These are phyloP conservation scores for Pyrus communis DNA, from an alignment of 306 rosid genomes.

Conservation along the genomic window DNA sequence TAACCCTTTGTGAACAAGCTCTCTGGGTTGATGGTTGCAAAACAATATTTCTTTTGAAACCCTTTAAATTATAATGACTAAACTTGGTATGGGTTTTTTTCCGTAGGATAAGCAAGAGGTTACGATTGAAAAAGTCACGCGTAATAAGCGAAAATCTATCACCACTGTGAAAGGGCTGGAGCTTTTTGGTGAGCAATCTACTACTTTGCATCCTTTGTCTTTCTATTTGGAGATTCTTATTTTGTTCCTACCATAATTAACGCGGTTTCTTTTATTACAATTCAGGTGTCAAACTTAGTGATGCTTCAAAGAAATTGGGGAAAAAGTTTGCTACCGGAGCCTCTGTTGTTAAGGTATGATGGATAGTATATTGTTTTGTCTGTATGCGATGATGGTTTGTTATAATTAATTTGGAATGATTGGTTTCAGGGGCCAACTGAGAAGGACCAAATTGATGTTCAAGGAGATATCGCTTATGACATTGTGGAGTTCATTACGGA, in stretches of 20 bases:
- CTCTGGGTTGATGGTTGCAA: neutral
- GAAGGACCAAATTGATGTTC: slow-evolving; percentile 98
- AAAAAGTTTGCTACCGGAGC: slow-evolving; percentile 99
- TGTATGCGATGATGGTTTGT: slow-evolving; percentile 13
- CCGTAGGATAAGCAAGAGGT: slow-evolving; percentile 90
- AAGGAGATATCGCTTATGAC: slow-evolving; percentile 92
- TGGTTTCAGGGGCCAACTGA: slow-evolving; percentile 89
- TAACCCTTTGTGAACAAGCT: neutral
- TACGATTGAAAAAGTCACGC: slow-evolving; percentile 79
- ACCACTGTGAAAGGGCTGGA: slow-evolving; percentile 96
- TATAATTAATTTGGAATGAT: slow-evolving; percentile 19
- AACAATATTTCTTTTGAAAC: neutral
- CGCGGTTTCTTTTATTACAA: slow-evolving; percentile 10
- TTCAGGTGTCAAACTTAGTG: slow-evolving; percentile 91
- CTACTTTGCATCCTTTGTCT: neutral
- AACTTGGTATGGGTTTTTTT: slow-evolving; percentile 6
- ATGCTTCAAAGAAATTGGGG: slow-evolving; percentile 98
- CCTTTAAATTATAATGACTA: neutral
- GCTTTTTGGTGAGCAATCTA: slow-evolving; percentile 68
- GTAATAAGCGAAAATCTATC: slow-evolving; percentile 88
- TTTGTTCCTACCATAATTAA: neutral
- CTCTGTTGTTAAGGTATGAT: slow-evolving; percentile 87
- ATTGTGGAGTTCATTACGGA: slow-evolving; percentile 91
- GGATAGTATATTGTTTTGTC: neutral
- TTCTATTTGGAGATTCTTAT: neutral